phyloP scores from a whole-genome alignment of 2,329 filamentous ascomycete genomes.

The Fusarium cicatricum region DNA sequence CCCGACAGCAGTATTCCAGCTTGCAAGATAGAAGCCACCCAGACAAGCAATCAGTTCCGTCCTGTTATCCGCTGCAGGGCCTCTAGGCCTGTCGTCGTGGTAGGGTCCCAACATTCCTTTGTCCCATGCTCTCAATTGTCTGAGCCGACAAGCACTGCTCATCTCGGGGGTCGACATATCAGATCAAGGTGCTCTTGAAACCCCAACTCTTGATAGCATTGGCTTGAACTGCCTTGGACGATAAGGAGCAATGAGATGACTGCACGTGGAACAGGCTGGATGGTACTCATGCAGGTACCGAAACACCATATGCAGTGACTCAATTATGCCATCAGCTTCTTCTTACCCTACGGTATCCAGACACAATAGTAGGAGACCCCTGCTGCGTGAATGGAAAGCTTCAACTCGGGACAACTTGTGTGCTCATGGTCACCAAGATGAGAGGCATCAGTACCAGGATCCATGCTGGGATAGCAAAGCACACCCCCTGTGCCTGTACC shows the following conservation, averaged over 20 bases:
- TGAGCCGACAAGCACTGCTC: constrained; percentile 35
- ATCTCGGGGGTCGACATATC: constrained; percentile 36
- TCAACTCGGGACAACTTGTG: constrained; percentile 20
- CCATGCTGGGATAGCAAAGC: constrained; percentile 11
- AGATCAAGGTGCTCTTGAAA: constrained; percentile 16
- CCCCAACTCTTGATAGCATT: constrained; percentile 9
- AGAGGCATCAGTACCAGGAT: constrained; percentile 18
- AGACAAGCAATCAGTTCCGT: constrained; percentile 13
- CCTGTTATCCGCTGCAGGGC: no score
- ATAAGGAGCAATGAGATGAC: constrained; percentile 24
- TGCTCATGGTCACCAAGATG: constrained; percentile 24
- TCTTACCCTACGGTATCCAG: background rate
- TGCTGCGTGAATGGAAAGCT: constrained; percentile 5
- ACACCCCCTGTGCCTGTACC: constrained; percentile 33
- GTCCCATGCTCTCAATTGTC: constrained; percentile 26
- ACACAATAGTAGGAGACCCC: background rate
- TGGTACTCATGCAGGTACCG: constrained; percentile 38
- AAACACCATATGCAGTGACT: constrained; percentile 12
- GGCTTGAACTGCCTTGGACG: background rate
- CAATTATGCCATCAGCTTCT: constrained; percentile 12
- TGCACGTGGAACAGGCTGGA: constrained; percentile 35
- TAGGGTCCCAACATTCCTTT: constrained; percentile 32
- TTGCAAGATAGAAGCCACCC: constrained; percentile 28
- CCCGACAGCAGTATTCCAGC: constrained; percentile 2
- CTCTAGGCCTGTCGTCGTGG: no score